Evolutionary conservation across 176 grass and related monocot species (phyloP).

Genomic region (Eragrostis curvula): DNA sequence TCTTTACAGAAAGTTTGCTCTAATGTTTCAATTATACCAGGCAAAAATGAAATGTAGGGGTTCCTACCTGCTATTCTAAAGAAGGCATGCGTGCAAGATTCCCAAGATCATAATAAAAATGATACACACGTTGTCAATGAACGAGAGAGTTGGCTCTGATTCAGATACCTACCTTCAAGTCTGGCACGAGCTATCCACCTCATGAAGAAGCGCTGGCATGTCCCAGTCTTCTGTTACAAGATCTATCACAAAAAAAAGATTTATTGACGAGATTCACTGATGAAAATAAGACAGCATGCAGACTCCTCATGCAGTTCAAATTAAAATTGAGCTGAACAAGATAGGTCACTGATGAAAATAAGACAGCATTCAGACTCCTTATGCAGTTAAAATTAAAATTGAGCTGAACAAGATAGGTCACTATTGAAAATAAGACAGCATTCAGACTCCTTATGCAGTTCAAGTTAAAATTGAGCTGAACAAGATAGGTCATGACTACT

Average conservation of each 20-base stretch:
- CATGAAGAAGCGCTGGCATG: not conserved
- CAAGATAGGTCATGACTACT: too few relatives aligned
- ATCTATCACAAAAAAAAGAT: too few relatives aligned
- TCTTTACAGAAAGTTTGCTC: conserved; percentile 1
- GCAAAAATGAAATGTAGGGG: too few relatives aligned
- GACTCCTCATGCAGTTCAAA: not conserved
- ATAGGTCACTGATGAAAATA: too few relatives aligned
- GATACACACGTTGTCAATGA: not conserved
- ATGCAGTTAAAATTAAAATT: not conserved
- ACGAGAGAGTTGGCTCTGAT: not conserved
- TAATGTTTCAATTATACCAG: not conserved
- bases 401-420: not conserved
- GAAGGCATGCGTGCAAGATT: too few relatives aligned
- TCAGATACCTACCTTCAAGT: not conserved
- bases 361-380: not conserved
- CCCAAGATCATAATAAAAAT: too few relatives aligned
- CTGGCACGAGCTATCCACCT: not conserved
- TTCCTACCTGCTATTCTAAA: too few relatives aligned
- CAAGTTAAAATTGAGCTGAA: not conserved
- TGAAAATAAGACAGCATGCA: not conserved
- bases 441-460: not conserved
- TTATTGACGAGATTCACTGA: not conserved
- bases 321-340: not conserved
- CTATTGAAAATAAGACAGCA: not conserved
- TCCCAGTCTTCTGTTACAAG: too few relatives aligned